Conservation (phyloP, 768 basidiomycete genomes). For the Rhizopogon sp. region DNA sequence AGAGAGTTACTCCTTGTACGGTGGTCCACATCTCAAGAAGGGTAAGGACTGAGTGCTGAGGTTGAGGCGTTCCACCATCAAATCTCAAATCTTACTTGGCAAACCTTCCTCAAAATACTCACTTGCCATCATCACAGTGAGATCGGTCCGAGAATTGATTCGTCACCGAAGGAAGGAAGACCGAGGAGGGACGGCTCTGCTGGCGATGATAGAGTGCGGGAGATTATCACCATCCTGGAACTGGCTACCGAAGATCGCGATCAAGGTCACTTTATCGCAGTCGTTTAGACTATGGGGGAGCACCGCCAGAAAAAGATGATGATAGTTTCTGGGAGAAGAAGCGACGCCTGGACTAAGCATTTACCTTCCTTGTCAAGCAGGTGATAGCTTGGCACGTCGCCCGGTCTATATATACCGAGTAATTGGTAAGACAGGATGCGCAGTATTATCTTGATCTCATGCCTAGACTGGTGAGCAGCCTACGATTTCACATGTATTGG, state of each 20-base stretch:
- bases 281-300: constrained; percentile 7
- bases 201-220: constrained; percentile 13
- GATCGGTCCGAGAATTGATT: constrained; percentile 24
- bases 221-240: constrained; percentile 13
- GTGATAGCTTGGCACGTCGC: not conserved
- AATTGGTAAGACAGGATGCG: not conserved
- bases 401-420: not conserved
- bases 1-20: constrained; percentile 88
- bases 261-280: constrained; percentile 29
- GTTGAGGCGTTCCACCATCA: not conserved
- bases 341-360: constrained; percentile 45
- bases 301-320: constrained; percentile 24
- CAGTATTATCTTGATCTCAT: not conserved
- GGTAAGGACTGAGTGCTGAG: constrained; percentile 37
- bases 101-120: constrained; percentile 52
- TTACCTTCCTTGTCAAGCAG: too few relatives aligned
- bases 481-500: not conserved
- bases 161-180: constrained; percentile 19
- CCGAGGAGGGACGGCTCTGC: constrained; percentile 19
- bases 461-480: too few relatives aligned
- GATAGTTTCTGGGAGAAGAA: constrained; percentile 45
- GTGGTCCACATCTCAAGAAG: constrained; percentile 90
- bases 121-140: constrained; percentile 32
- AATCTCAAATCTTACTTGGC: not conserved
- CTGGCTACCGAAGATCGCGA: constrained; percentile 15